phyloP scores from a whole-genome alignment of 2,329 filamentous ascomycete species.

The Claviceps sp. region DNA sequence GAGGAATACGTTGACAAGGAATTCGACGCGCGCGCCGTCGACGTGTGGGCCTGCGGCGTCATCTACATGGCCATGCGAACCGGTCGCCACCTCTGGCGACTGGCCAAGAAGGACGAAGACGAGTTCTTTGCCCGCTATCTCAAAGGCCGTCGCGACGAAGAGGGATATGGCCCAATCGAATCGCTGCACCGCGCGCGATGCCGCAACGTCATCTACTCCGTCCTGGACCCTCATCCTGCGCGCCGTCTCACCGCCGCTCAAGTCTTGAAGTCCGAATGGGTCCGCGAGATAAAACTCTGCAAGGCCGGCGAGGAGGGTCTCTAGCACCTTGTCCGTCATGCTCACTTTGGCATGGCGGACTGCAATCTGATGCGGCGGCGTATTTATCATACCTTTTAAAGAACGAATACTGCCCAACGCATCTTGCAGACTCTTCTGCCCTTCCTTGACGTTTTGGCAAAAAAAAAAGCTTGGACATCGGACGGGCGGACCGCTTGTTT shows the following conservation, averaged over 20 bases:
- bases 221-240: slow-evolving; percentile 84
- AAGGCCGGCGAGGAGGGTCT: slow-evolving; percentile 93
- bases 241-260: slow-evolving; percentile 92
- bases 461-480: slow-evolving; percentile 5
- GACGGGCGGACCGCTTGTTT: slow-evolving; percentile 4
- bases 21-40: slow-evolving; percentile 94
- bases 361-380: slow-evolving; percentile 12
- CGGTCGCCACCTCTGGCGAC: slow-evolving; percentile 85
- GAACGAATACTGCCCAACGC: slow-evolving; percentile 4
- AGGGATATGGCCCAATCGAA: slow-evolving; percentile 93
- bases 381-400: background rate
- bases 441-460: slow-evolving; percentile 6
- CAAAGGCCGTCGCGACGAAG: slow-evolving; percentile 82
- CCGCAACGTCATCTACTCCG: slow-evolving; percentile 97
- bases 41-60: slow-evolving; percentile 95
- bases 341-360: slow-evolving; percentile 15
- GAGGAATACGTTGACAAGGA: slow-evolving; percentile 94
- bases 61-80: slow-evolving; percentile 99
- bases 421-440: slow-evolving; percentile 14
- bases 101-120: slow-evolving; percentile 94
- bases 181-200: slow-evolving; percentile 87
- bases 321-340: slow-evolving; percentile 30
- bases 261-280: slow-evolving; percentile 97
- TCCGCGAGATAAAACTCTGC: slow-evolving; percentile 92
- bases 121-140: slow-evolving; percentile 95